Base-by-base conservation (phyloP, 306 rosid species). In the Corylus heterophylla region DNA sequence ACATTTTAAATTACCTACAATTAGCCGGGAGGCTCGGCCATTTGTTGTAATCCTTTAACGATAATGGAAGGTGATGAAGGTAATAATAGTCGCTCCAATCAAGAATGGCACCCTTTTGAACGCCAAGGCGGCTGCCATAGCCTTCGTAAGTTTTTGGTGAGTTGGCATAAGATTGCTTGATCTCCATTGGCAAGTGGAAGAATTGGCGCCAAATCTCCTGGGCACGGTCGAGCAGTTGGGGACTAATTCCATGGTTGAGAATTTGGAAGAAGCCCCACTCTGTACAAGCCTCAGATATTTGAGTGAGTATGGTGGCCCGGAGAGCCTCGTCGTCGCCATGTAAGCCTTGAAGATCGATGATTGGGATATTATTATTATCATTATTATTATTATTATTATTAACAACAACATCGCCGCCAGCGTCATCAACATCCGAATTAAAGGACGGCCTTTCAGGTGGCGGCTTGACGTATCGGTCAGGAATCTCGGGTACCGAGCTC, bases 401-500 rank as follows among this genome's bases (percentile, higher is more conserved):
- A 12, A 5, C 8, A 22, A 48, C 44, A 49, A 45, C 13, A 22
- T 69, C 56, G 25, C 7, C 44, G 70, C 27, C 51, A 64, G 18
- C 18, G 1, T 11, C 35, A 61, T 22, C 22, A 1, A 12, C 2
- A n/a, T 18, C 4, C 7, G 77, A 27, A 42, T 4, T 42, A 22
- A 0, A 2, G 22, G 86, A 75, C 27, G 92, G 92, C 50, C 92
- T 86, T 1, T 90, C 90, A 20, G 52, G 10, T 0, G 76, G 82
- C 18, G 97, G 93, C 54, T 94, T 94, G 79, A 94, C 83, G 75
- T 94, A 94, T 2, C 91, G 90, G 71, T 74, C 76, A 2, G 98
- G 98, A 58, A 94, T 82, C 47, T 66, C 75, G 22, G 84, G 52
- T 5, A 6, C 45, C 68, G 88, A 81, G 27, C 68, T 76, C 14